phyloP scores from a whole-genome alignment of 2,329 filamentous ascomycete genomes.

The Pseudopyrenochaeta lycopersici region DNA sequence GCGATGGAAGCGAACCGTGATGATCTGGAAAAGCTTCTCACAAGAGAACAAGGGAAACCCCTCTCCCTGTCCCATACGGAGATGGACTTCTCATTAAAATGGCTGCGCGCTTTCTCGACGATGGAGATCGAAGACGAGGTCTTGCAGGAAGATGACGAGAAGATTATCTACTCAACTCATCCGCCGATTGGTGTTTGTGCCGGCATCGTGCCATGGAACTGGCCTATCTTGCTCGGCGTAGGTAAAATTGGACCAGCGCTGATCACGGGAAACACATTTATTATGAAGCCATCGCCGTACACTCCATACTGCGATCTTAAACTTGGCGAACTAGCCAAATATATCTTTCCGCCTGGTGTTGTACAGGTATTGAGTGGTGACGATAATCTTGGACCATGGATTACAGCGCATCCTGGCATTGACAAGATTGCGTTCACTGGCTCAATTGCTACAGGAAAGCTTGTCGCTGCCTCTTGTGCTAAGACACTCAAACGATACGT shows the following conservation, averaged over 20 bases:
- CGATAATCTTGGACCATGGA: slow-evolving; percentile 66
- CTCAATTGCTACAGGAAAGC: slow-evolving; percentile 67
- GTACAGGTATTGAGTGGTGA: slow-evolving; percentile 68
- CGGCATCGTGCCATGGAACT: slow-evolving; percentile 56
- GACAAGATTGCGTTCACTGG: slow-evolving; percentile 72
- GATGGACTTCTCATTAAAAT: slow-evolving; percentile 20
- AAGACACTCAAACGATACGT: slow-evolving; percentile 67
- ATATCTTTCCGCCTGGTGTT: slow-evolving; percentile 69
- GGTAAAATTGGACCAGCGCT: slow-evolving; percentile 68
- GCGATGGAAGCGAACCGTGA: slow-evolving; percentile 27
- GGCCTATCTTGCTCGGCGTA: slow-evolving; percentile 37
- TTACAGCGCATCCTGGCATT: slow-evolving; percentile 67
- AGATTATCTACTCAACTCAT: slow-evolving; percentile 53
- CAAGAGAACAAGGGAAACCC: slow-evolving; percentile 37
- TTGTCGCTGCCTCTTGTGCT: slow-evolving; percentile 64
- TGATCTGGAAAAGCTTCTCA: slow-evolving; percentile 30
- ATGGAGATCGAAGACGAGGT: slow-evolving; percentile 47
- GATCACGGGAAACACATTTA: slow-evolving; percentile 64
- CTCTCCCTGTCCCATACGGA: slow-evolving; percentile 28
- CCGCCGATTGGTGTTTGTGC: slow-evolving; percentile 56
- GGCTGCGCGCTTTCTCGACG: slow-evolving; percentile 44
- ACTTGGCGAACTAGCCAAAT: slow-evolving; percentile 64
- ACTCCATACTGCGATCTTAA: slow-evolving; percentile 68
- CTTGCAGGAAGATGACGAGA: slow-evolving; percentile 52
- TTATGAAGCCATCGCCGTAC: slow-evolving; percentile 65